Conservation (phyloP, 495 filamentous ascomycete species). For the Penicillium waksmanii region DNA sequence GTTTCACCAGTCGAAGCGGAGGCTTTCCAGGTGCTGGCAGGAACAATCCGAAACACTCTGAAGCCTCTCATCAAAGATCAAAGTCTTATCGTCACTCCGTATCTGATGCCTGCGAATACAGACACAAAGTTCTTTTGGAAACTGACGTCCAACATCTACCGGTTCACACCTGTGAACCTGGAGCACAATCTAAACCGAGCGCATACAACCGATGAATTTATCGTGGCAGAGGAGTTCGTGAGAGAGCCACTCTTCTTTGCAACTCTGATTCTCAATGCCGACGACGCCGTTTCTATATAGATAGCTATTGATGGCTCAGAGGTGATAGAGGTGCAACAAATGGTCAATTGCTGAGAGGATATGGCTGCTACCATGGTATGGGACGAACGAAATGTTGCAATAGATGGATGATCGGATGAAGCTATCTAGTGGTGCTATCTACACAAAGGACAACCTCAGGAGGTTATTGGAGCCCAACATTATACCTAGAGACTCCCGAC, state of each 20-base stretch:
- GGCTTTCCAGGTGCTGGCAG: constrained; percentile 49
- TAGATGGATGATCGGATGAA: too few species aligned
- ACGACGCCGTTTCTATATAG: constrained; percentile 12
- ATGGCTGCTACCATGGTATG: too few species aligned
- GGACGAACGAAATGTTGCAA: too few species aligned
- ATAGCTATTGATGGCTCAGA: background rate
- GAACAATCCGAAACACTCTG: constrained; percentile 58
- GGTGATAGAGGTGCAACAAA: background rate
- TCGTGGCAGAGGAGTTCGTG: constrained; percentile 28
- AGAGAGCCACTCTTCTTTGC: constrained; percentile 22
- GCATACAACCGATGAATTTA: constrained; percentile 56
- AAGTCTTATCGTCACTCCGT: constrained; percentile 54
- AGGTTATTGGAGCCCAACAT: too few species aligned
- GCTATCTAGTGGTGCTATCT: too few species aligned
- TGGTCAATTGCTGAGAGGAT: too few species aligned
- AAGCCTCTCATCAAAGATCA: constrained; percentile 46
- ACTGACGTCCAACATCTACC: constrained; percentile 59
- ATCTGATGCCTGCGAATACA: constrained; percentile 65
- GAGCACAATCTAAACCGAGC: constrained; percentile 42
- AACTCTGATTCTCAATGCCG: constrained; percentile 22
- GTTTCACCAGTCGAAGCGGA: constrained; percentile 53
- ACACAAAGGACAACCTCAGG: too few species aligned
- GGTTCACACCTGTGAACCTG: constrained; percentile 46
- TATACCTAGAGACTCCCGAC: too few species aligned
- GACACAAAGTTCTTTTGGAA: constrained; percentile 65